Evolutionary conservation across 805 yeast genomes (phyloP).

Genomic region (Saccharomycopsis malanga): DNA sequence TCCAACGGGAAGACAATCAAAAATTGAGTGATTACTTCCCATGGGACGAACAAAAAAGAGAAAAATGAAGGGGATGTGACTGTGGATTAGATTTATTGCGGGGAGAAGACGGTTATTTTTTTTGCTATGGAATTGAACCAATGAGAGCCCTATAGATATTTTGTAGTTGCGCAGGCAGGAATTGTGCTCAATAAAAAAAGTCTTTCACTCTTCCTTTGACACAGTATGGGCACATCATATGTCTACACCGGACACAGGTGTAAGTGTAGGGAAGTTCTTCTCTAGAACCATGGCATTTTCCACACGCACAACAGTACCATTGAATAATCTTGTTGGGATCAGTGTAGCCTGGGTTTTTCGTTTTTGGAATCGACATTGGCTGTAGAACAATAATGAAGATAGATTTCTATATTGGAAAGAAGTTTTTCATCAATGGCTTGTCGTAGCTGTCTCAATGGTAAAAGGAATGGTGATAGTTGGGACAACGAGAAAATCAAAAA

Average conservation of each 20-base stretch:
- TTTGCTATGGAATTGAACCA: too few relatives aligned
- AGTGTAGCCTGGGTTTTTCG: slow-evolving; percentile 19
- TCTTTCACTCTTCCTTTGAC: slow-evolving; percentile 18
- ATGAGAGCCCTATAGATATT: too few relatives aligned
- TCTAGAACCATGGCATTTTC: slow-evolving; percentile 19
- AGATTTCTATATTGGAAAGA: too few relatives aligned
- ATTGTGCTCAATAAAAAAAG: slow-evolving; percentile 11
- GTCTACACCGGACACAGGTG: slow-evolving; percentile 15
- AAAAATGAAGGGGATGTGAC: too few relatives aligned
- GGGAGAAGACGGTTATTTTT: too few relatives aligned
- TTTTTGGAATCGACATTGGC: slow-evolving; percentile 13
- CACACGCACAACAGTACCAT: slow-evolving; percentile 20
- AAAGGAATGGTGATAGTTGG: neutral
- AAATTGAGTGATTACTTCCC: too few relatives aligned
- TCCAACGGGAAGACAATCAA: too few relatives aligned
- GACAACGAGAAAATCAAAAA: neutral
- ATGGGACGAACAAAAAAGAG: too few relatives aligned
- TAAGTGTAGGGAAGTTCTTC: slow-evolving; percentile 10
- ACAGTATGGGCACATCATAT: slow-evolving; percentile 22
- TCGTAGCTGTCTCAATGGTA: neutral
- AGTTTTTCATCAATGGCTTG: too few relatives aligned
- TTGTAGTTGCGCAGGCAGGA: too few relatives aligned
- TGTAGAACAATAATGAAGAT: too few relatives aligned
- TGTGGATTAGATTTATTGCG: too few relatives aligned
- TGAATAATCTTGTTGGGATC: slow-evolving; percentile 19